phyloP scores from a whole-genome alignment of 208 protist species.

The Leishmania major region DNA sequence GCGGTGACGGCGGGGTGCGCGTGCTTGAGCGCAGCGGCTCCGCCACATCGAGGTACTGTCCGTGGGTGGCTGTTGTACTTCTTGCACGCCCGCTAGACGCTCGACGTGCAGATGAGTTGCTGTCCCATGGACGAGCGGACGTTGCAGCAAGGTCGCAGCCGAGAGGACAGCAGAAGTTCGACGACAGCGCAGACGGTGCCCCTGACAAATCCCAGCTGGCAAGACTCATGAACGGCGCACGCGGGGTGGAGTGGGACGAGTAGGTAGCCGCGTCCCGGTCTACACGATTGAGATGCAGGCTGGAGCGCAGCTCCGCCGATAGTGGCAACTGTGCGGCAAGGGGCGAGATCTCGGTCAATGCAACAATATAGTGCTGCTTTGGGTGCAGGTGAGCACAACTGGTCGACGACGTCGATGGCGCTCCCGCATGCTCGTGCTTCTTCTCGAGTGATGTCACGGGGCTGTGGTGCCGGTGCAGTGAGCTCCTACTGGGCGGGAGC shows the following conservation, averaged over 20 bases:
- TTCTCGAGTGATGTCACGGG: not conserved
- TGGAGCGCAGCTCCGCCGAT: slow-evolving; percentile 30
- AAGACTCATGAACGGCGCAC: not conserved
- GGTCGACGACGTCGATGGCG: not conserved
- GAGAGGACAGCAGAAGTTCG: slow-evolving; percentile 9
- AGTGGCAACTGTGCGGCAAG: slow-evolving; percentile 31
- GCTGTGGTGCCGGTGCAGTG: not conserved
- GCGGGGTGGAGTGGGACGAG: slow-evolving; percentile 32
- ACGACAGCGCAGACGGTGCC: not conserved
- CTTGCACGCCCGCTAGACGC: not conserved
- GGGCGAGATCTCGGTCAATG: slow-evolving; percentile 19
- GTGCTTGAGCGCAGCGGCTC: slow-evolving; percentile 11
- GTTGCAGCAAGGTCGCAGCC: not conserved
- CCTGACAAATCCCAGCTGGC: not conserved
- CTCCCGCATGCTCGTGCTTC: not conserved
- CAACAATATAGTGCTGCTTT: slow-evolving; percentile 13
- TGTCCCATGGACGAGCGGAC: not conserved
- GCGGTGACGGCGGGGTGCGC: not conserved
- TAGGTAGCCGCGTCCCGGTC: slow-evolving; percentile 32
- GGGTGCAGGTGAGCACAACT: not conserved
- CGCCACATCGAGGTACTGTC: slow-evolving; percentile 19
- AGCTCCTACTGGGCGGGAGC: no score
- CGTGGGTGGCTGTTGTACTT: not conserved
- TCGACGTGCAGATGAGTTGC: not conserved
- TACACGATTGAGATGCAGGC: slow-evolving; percentile 27